Base-by-base conservation (phyloP, 2,329 filamentous ascomycete genomes). In the Nannizziopsis barbatae region DNA sequence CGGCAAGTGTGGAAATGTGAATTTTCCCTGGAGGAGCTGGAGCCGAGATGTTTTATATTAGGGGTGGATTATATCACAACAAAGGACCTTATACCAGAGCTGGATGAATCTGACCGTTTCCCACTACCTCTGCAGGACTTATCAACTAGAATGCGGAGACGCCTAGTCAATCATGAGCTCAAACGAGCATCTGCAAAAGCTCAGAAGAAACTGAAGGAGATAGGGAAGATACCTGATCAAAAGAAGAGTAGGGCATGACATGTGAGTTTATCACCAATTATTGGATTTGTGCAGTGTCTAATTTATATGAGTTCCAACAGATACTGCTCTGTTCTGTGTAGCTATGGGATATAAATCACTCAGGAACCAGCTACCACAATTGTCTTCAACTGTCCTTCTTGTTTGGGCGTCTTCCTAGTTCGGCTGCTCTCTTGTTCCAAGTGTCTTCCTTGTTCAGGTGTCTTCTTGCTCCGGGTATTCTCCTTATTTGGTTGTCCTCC, bases 71-170 rank as follows among this genome's bases (percentile, higher is more conserved):
- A 47, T 42, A 47, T 47, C 27, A 47, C 45, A 22, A 32, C 32
- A 40, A 50, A 45, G 22, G 36, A 46, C 4, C 42, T 46, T 20
- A 31, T 50, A 42, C 42, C 36, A 27, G 48, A 46, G 48, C 48
- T 46, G 42, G 48, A 33, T 32, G 42, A 47, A 47, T 42, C 35
- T 27, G 8, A 50, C 42, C 15, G 18, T 31, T 45, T 41, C 37
- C 35, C 22, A 35, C 42, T 50, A 18, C 48, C 42, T 46, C 48
- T 49, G n/a, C 47, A 49, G 40, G 18, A 44, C 15, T 31, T 39
- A 49, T 49, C 40, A 32, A 15, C 47, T 15, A 49, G 41, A 44
- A 49, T 44, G 47, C 47, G 14, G 18, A n/a, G 5, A 7, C 44
- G 9, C 39, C 39, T 44, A 45, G 44, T 44, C 15, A 18, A 43